These are phyloP conservation scores for Keithomyces neogunnii DNA, from an alignment of 2,329 filamentous ascomycete species.

Conservation along the genomic window DNA sequence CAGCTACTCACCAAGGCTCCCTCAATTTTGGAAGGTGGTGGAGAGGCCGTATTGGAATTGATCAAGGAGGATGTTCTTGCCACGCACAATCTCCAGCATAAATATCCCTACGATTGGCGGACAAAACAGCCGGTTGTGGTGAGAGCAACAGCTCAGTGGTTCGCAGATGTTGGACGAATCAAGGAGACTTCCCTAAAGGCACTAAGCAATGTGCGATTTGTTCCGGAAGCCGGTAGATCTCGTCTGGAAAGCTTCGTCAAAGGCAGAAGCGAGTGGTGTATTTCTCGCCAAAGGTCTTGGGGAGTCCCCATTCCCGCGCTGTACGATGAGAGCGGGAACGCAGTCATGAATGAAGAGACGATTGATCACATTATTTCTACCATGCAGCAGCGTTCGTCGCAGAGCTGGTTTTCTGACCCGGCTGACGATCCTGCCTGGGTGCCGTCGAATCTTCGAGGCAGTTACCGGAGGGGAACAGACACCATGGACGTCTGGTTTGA, in stretches of 20 bases:
- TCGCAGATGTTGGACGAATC: slow-evolving; percentile 81
- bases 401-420: slow-evolving; percentile 89
- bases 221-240: slow-evolving; percentile 64
- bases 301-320: slow-evolving; percentile 92
- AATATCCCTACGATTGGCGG: slow-evolving; percentile 97
- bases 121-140: slow-evolving; percentile 89
- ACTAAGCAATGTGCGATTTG: slow-evolving; percentile 64
- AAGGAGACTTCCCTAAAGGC: slow-evolving; percentile 64
- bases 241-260: slow-evolving; percentile 80
- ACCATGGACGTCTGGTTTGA: slow-evolving; percentile 99
- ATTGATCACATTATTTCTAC: slow-evolving; percentile 78
- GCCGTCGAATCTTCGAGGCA: slow-evolving; percentile 49
- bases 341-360: slow-evolving; percentile 69
- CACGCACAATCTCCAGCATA: slow-evolving; percentile 69
- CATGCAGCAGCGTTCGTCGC: slow-evolving; percentile 69
- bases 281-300: slow-evolving; percentile 92
- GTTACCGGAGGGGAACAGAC: slow-evolving; percentile 71
- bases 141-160: slow-evolving; percentile 94
- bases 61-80: slow-evolving; percentile 58
- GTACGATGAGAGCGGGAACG: slow-evolving; percentile 64
- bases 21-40: slow-evolving; percentile 62
- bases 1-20: slow-evolving; percentile 56
- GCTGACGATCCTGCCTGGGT: slow-evolving; percentile 72
- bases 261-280: slow-evolving; percentile 92
- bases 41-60: slow-evolving; percentile 59